Evolutionary conservation across 768 basidiomycete species (phyloP), one percentile per base, ranked within the genome.

Genomic region (Hemileccinum impolitum): DNA sequence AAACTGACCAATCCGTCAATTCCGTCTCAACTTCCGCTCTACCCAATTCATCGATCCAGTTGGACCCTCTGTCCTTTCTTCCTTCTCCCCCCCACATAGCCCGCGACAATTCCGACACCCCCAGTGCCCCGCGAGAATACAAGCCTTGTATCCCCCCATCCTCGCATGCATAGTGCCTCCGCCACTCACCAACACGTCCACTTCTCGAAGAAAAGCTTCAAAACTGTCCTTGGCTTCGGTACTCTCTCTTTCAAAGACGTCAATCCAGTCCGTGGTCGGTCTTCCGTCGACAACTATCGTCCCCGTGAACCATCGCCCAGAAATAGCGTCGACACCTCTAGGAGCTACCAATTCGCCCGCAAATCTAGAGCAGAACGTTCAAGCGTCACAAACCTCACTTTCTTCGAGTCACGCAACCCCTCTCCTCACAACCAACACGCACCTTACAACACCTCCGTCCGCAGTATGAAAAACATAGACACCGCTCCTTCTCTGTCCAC

Each of bases 211-310:
- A 73, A 72, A 67, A 74, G 71, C 60, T 71, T 80, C 63, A 73
- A 72, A 60, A 64, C 74, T 25, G 76, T 76, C 38, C 70, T 80
- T 44, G 77, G 77, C 43, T 69, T 79, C 35, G 53, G 53, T 58
- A 48, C 71, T 46, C 48, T 66, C 40, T 70, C 70, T 43, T 72
- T 70, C 56, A 71, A 65, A 58, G 64, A 68, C 55, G 58, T 69
- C 32, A 53, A 63, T 57, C 59, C 64, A 51, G 53, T 54, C 43
- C 66, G 54, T 40, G 59, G 51, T 52, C 65, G 58, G 60, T 52
- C 64, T 44, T 67, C 66, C 9, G 51, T 53, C 15, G 67, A 69
- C 50, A 53, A 50, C 38, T 54, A 44, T 47, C 64, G 50, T 56
- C 53, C 58, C 43, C 52, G 63, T 47, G 52, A 64, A 57, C 59